Evolutionary conservation across 306 rosid genomes (phyloP), one percentile per base, ranked within the genome.

Genomic region (Medicago ruthenica): DNA sequence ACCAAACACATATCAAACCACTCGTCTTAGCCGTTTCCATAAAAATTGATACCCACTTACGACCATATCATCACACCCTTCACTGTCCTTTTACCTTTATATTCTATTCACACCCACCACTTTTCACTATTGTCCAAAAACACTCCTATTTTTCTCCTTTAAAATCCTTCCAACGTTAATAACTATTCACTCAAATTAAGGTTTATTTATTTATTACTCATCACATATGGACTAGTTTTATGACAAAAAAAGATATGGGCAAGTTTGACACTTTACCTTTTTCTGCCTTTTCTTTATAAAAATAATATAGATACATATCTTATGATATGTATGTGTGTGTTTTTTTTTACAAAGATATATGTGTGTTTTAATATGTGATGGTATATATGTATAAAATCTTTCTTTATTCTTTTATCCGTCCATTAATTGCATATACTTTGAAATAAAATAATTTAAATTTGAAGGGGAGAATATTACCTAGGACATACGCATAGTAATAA

Each of bases 1-100:
- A 70, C 16, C 75, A 79, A 79, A 83, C 80, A 55, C 54, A 82
- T 58, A 27, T 21, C 75, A 81, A 70, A 74, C 79, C 73, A 70
- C 68, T 69, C 44, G n/a, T 53, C 69, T 17, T 8, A 54, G 57
- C 48, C 69, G 34, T 83, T 79, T 83, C 77, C 72, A 60, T 54
- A 54, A 54, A 54, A 37, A 64, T 71, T 66, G 55, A 76, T 83
- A 75, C 57, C 76, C 76, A 37, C 77, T 77, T 24, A 17, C 63
- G 53, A 20, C 70, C 68, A 76, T 31, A 62, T 62, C 73, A 64
- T 40, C 61, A 68, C 42, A 14, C 41, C 41, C 59, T 45, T 37
- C 42, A 54, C 14, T 42, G 39, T 44, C 63, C 31, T 12, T 53
- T 40, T 16, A 42, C 72, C 62, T 67, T 59, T 54, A 39, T 31